These are phyloP conservation scores for Yamadazyma laniorum DNA, from an alignment of 805 yeast species.

Conservation along the genomic window DNA sequence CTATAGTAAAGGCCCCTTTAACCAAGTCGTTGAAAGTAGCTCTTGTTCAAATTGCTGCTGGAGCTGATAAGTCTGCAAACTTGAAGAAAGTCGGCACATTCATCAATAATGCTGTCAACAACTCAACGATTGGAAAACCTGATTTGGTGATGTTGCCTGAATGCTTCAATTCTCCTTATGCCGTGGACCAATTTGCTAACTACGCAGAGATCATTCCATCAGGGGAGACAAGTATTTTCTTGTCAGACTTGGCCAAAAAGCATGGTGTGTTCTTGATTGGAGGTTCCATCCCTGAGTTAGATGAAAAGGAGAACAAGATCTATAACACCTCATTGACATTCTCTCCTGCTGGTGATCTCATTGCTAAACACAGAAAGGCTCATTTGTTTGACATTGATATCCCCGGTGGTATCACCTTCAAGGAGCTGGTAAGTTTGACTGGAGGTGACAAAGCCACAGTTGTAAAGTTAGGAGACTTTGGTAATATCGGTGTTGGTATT, in stretches of 20 bases:
- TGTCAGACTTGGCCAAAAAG: conserved; percentile 65
- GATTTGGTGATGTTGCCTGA: conserved; percentile 88
- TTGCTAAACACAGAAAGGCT: conserved; percentile 84
- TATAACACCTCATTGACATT: conserved; percentile 80
- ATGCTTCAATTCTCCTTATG: conserved; percentile 94
- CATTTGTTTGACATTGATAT: conserved; percentile 92
- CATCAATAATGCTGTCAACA: conserved; percentile 56
- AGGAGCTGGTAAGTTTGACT: conserved; percentile 71
- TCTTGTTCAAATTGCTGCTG: conserved; percentile 76
- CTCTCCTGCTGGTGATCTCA: conserved; percentile 65
- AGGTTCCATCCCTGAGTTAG: conserved; percentile 87
- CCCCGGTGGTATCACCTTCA: conserved; percentile 85
- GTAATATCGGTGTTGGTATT: conserved; percentile 80
- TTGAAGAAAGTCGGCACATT: conserved; percentile 62
- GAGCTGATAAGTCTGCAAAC: conserved; percentile 78
- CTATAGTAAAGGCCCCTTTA: conserved; percentile 36
- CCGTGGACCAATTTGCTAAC: conserved; percentile 79
- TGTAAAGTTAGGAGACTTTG: conserved; percentile 59
- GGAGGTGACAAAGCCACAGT: conserved; percentile 85
- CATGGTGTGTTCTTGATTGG: conserved; percentile 70
- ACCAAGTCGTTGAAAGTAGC: conserved; percentile 72
- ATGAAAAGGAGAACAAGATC: conserved; percentile 50
- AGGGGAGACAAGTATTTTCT: conserved; percentile 63
- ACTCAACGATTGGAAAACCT: conserved; percentile 35
- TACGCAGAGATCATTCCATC: conserved; percentile 85